Evolutionary conservation across 495 filamentous ascomycete genomes (phyloP).

Genomic region (Tetracladium setigerum): DNA sequence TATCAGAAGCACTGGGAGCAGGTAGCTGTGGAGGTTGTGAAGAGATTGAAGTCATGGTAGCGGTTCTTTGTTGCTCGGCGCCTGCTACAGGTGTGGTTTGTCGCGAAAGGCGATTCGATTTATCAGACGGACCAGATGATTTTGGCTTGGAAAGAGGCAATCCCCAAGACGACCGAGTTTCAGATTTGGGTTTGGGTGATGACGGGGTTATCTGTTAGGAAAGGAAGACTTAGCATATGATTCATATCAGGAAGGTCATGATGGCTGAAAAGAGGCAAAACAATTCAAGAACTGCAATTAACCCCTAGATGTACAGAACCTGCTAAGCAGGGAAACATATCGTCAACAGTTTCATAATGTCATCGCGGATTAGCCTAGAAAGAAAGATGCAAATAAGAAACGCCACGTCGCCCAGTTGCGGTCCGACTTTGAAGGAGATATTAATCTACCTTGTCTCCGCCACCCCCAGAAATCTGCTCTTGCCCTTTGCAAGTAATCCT

Average conservation of each 20-base stretch:
- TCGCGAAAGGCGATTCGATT: background rate
- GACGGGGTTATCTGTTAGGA: constrained; percentile 12
- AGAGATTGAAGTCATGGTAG: background rate
- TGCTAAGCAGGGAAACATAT: constrained; percentile 22
- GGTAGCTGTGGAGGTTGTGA: background rate
- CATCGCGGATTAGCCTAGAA: constrained; percentile 30
- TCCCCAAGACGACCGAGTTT: constrained; percentile 26
- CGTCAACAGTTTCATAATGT: constrained; percentile 6
- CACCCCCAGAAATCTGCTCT: constrained; percentile 67
- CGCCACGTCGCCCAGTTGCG: constrained; percentile 18
- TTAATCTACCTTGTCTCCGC: constrained; percentile 78
- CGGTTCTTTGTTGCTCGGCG: background rate
- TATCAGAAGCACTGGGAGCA: no score
- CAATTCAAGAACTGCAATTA: constrained; percentile 18
- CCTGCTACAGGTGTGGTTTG: background rate
- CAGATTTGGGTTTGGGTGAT: constrained; percentile 16
- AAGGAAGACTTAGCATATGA: constrained; percentile 18
- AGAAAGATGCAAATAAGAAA: constrained; percentile 27
- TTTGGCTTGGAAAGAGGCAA: constrained; percentile 14
- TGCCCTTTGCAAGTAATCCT: constrained; percentile 79
- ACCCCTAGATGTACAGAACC: constrained; percentile 22
- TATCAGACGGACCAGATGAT: constrained; percentile 14
- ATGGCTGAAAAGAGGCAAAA: constrained; percentile 13
- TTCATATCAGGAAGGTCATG: constrained; percentile 10
- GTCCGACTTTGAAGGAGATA: constrained; percentile 36